Evolutionary conservation across 2,329 filamentous ascomycete species (phyloP).

Genomic region (Alternaria sp.): DNA sequence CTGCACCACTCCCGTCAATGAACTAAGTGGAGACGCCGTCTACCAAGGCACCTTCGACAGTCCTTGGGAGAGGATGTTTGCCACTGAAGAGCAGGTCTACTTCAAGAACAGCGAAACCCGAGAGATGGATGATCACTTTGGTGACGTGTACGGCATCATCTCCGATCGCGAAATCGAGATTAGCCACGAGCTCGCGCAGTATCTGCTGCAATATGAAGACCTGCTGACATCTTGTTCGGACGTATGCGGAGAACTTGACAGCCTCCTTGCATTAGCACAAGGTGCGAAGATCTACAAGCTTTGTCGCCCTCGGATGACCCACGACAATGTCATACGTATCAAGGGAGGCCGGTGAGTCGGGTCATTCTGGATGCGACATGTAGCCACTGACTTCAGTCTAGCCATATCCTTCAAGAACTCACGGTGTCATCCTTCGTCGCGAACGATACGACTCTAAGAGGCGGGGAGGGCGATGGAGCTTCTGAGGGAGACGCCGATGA

Average conservation of each 20-base stretch:
- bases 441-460: slow-evolving; percentile 76
- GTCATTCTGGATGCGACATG: neutral
- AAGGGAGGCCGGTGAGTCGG: slow-evolving; percentile 68
- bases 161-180: slow-evolving; percentile 93
- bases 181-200: slow-evolving; percentile 75
- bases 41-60: slow-evolving; percentile 68
- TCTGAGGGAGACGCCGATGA: neutral
- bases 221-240: slow-evolving; percentile 74
- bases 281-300: slow-evolving; percentile 79
- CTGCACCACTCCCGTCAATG: slow-evolving; percentile 72
- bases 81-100: slow-evolving; percentile 72
- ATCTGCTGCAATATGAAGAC: slow-evolving; percentile 71
- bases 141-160: slow-evolving; percentile 85
- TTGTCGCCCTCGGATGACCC: slow-evolving; percentile 70
- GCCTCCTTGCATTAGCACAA: slow-evolving; percentile 77
- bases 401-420: slow-evolving; percentile 85
- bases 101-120: slow-evolving; percentile 87
- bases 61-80: slow-evolving; percentile 80
- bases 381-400: slow-evolving; percentile 25
- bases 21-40: slow-evolving; percentile 62
- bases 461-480: slow-evolving; percentile 54
- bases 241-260: slow-evolving; percentile 84
- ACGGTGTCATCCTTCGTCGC: slow-evolving; percentile 80
- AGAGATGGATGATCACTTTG: slow-evolving; percentile 79
- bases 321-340: slow-evolving; percentile 74